Evolutionary conservation across 1,284 basidiomycete species (phyloP).

Genomic region (Boletellus sp.): DNA sequence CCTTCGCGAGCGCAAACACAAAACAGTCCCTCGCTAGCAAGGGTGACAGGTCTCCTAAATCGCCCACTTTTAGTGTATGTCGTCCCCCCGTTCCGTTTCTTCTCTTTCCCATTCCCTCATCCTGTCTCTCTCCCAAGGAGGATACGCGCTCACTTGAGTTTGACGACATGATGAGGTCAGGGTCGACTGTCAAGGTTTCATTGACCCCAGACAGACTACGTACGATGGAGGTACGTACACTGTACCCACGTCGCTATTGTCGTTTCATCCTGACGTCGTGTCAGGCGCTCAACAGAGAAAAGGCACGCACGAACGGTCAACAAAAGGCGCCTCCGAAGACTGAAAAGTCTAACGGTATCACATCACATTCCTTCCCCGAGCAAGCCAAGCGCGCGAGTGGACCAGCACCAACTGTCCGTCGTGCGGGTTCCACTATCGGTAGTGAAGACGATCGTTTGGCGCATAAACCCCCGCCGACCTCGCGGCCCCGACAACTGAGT

Average conservation of each 20-base stretch:
- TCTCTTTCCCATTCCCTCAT: slow-evolving; percentile 3
- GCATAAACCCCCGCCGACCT: slow-evolving; percentile 26
- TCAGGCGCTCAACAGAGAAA: slow-evolving; percentile 68
- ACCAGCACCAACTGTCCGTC: slow-evolving; percentile 43
- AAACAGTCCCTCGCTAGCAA: slow-evolving; percentile 36
- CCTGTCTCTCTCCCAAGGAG: slow-evolving; percentile 36
- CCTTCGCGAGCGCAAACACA: slow-evolving; percentile 47
- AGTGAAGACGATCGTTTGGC: slow-evolving; percentile 50
- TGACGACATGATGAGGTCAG: slow-evolving; percentile 84
- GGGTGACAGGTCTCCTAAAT: slow-evolving; percentile 34
- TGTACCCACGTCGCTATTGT: slow-evolving; percentile 24
- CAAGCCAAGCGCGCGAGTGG: slow-evolving; percentile 24
- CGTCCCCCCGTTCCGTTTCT: slow-evolving; percentile 2
- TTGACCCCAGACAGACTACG: slow-evolving; percentile 89
- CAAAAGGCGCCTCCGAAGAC: slow-evolving; percentile 22
- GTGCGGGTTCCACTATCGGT: slow-evolving; percentile 58
- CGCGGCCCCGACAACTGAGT: slow-evolving; percentile 35
- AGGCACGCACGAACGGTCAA: slow-evolving; percentile 42
- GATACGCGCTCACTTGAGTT: slow-evolving; percentile 71
- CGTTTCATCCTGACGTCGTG: slow-evolving; percentile 24
- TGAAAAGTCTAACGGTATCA: slow-evolving; percentile 24
- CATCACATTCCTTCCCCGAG: slow-evolving; percentile 18
- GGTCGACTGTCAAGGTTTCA: slow-evolving; percentile 90
- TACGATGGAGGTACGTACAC: slow-evolving; percentile 76
- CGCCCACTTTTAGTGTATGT: slow-evolving; percentile 35